Evolutionary conservation across 306 rosid species (phyloP).

Genomic region (Begonia loranthoides): DNA sequence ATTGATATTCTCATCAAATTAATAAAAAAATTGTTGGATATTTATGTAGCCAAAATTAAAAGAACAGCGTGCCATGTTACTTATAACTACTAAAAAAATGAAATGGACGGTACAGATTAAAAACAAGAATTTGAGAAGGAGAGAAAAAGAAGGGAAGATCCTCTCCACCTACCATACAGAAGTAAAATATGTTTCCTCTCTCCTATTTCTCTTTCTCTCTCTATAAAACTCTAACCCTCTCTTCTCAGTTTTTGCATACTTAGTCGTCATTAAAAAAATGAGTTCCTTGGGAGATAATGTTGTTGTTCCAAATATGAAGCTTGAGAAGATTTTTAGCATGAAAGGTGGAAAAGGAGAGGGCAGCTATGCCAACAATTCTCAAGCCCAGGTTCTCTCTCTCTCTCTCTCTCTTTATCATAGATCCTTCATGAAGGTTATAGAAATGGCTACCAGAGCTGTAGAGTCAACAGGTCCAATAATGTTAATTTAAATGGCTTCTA

Average conservation of each 20-base stretch:
- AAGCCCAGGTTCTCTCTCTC: slow-evolving; percentile 42
- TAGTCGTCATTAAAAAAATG: slow-evolving; percentile 11
- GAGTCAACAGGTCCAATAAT: too few species aligned
- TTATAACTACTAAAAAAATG: too few species aligned
- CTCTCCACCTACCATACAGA: too few species aligned
- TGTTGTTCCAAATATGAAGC: slow-evolving; percentile 62
- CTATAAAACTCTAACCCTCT: neutral
- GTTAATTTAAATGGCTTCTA: neutral
- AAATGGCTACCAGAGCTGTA: too few species aligned
- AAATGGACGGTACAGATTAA: too few species aligned
- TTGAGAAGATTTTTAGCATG: slow-evolving; percentile 80
- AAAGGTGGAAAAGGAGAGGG: slow-evolving; percentile 94
- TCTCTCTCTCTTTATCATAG: neutral
- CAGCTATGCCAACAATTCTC: slow-evolving; percentile 94
- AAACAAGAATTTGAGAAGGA: too few species aligned
- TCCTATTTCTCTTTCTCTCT: neutral
- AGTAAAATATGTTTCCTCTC: too few species aligned
- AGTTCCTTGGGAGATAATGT: slow-evolving; percentile 55
- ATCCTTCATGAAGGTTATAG: too few species aligned
- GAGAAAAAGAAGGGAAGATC: too few species aligned
- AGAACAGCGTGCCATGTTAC: too few species aligned
- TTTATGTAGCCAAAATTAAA: too few species aligned
- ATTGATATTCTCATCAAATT: neutral
- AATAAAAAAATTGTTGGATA: too few species aligned
- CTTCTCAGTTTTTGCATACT: neutral